Base-by-base conservation (phyloP, 176 grass and related monocot genomes). In the Cenchrus fungigraminus region DNA sequence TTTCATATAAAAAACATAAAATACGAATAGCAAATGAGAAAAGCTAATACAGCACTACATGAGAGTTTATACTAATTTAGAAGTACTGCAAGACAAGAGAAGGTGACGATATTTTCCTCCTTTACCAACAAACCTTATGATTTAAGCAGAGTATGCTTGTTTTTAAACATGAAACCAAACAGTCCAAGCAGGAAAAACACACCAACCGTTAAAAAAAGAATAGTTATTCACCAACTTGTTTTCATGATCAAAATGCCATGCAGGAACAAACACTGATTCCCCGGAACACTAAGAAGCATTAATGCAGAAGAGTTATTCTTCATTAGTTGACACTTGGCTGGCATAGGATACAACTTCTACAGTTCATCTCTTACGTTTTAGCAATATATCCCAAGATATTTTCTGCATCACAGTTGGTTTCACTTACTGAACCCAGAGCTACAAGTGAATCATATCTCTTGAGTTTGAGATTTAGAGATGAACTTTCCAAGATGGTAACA, bases 1-100 rank as follows among this genome's bases (percentile, higher is more conserved):
- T 12, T 81, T 81, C 16, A 88, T 81, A 80, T 5, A 80, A 29
- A 69, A 62, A 83, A 17, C 59, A 74, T 25, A 73, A 9, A 19
- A 55, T 46, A 42, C 25, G 67, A 51, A 78, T 67, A 74, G 14
- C 20, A 65, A 0, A 71, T 65, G 17, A 70, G 49, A 76, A 40
- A 42, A 42, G 43, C 20, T n/a, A 53, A 85, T 5, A 44, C 29
- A 85, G 0, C 0, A 51, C 8, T 65, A 61, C 56, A 42, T 79
- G 31, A 16, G 46, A 51, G 31, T 66, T 66, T 66, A 37, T 13
- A 66, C 12, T 20, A 57, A 37, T 64, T 29, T 12, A 29, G n/a
- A 57, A 80, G 44, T 56, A 73, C 17, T 49, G 8, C 7, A 9
- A 29, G 13, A 59, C 71, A 50, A 43, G 28, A 50, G 16, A 31